Base-by-base conservation (phyloP, 164 flowering plant genomes). In the Sextonia rubra region DNA sequence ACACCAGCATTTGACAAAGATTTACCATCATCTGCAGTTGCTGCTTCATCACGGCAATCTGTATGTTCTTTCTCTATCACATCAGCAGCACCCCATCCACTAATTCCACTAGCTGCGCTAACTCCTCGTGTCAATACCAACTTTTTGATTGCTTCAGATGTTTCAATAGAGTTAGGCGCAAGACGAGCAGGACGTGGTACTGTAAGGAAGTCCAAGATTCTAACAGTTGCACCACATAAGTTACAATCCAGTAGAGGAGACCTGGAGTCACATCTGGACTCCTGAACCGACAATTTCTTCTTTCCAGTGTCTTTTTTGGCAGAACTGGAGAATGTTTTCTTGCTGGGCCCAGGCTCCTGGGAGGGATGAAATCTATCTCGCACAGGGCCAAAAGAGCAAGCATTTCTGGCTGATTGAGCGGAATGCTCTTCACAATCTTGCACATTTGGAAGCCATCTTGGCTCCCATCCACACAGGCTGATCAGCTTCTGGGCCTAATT, bases 401-500 rank as follows among this genome's bases (percentile, higher is more conserved):
- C 99, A 80, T 93, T 86, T 79, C 95, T 85, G 71, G 97, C 91
- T 60, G 99, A 96, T 73, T 93, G 97, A 71, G 97, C 95, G 78
- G 99, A 93, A 77, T 96, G 93, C 62, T 96, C 99, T 83, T 96
- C 98, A 81, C 87, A 89, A 70, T 96, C 99, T 80, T 87, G 95
- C 75, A 95, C 76, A 82, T 91, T 86, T 52, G 85, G 85, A 82
- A 89, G 91, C 99, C 99, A 93, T 78, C 99, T 85, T 48, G 98
- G 90, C 76, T 96, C 99, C 99, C 99, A 96, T 66, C 99, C 99
- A 79, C 99, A 96, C 65, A 96, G 79, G 75, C 98, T 93, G 83
- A 93, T 90, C 74, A 96, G 83, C 85, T 89, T 96, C 73, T 89
- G 98, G 25, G 99, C 93, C 99, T 95, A 83, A 37, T 7, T 72